Conservation (phyloP, 257 asterid genomes). For the Gentiana dahurica region DNA sequence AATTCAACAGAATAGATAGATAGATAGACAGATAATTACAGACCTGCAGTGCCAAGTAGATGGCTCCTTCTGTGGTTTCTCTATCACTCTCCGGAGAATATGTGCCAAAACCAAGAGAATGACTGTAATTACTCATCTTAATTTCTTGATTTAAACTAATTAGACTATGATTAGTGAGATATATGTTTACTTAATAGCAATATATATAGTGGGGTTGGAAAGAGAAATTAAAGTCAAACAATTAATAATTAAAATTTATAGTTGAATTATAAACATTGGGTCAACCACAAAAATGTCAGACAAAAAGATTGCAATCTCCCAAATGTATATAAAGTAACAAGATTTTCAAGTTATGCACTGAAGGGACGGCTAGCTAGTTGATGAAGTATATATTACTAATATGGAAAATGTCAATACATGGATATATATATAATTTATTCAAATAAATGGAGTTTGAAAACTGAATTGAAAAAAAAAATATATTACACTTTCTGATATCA, state of each 20-base stretch:
- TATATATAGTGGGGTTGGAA: slow-evolving; percentile 13
- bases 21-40: not conserved
- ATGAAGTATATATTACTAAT: too few relatives aligned
- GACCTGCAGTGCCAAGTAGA: slow-evolving; percentile 64
- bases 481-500: too few relatives aligned
- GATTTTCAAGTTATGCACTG: too few relatives aligned
- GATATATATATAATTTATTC: too few relatives aligned
- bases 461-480: too few relatives aligned
- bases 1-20: too few relatives aligned
- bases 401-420: too few relatives aligned
- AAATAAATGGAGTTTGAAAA: too few relatives aligned
- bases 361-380: too few relatives aligned
- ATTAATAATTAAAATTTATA: slow-evolving; percentile 28
- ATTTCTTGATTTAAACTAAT: slow-evolving; percentile 39
- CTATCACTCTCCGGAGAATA: slow-evolving; percentile 53
- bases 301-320: slow-evolving; percentile 21
- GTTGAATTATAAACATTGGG: slow-evolving; percentile 1
- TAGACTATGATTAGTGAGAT: slow-evolving; percentile 3
- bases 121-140: slow-evolving; percentile 52
- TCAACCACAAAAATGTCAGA: slow-evolving; percentile 23
- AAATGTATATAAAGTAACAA: not conserved
- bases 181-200: too few relatives aligned
- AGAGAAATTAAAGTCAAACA: slow-evolving; percentile 17
- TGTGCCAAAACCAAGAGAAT: slow-evolving; percentile 81
- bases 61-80: slow-evolving; percentile 46